These are phyloP conservation scores for Claviceps lovelessii DNA, from an alignment of 2,329 filamentous ascomycete genomes.

Conservation along the genomic window DNA sequence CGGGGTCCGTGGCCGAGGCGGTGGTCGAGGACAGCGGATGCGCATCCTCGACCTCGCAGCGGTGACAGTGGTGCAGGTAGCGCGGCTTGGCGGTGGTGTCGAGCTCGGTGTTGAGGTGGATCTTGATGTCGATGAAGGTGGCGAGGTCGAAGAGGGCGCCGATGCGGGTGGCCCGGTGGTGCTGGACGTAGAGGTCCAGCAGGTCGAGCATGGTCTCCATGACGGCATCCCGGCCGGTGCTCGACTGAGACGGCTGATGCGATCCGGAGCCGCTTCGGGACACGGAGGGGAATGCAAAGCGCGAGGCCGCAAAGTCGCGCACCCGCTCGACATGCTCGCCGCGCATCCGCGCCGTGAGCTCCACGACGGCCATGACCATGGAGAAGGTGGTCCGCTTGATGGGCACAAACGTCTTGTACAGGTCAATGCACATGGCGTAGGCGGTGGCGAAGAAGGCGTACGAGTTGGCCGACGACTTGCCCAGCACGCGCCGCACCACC, in stretches of 20 bases:
- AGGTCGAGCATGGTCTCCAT: constrained; percentile 79
- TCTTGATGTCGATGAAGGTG: constrained; percentile 73
- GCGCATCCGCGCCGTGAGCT: constrained; percentile 60
- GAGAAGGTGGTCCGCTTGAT: constrained; percentile 81
- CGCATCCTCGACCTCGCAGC: constrained; percentile 29
- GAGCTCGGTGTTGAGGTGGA: constrained; percentile 70
- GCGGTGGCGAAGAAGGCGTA: constrained; percentile 48
- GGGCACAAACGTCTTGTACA: constrained; percentile 86
- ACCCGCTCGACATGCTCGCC: constrained; percentile 38
- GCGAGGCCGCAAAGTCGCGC: constrained; percentile 33
- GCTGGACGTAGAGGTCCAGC: constrained; percentile 82
- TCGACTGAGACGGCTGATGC: constrained; percentile 19
- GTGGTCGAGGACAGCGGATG: constrained; percentile 19
- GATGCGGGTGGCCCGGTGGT: constrained; percentile 58
- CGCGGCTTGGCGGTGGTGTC: constrained; percentile 48
- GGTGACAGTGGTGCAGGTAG: constrained; percentile 46
- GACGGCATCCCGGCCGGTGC: constrained; percentile 29
- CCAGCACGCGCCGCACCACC: constrained; percentile 47
- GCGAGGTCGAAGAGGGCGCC: constrained; percentile 60
- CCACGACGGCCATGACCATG: constrained; percentile 68
- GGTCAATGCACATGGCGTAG: constrained; percentile 72
- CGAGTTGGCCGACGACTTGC: constrained; percentile 8
- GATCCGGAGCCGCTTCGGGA: background rate
- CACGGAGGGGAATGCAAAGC: constrained; percentile 7
- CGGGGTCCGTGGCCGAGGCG: constrained; percentile 3